Percentiles rank a stretch among this genome's conserved stretches.
phyloP scores from a whole-genome alignment of 305 asterid genomes.

The Plantago rigida region DNA sequence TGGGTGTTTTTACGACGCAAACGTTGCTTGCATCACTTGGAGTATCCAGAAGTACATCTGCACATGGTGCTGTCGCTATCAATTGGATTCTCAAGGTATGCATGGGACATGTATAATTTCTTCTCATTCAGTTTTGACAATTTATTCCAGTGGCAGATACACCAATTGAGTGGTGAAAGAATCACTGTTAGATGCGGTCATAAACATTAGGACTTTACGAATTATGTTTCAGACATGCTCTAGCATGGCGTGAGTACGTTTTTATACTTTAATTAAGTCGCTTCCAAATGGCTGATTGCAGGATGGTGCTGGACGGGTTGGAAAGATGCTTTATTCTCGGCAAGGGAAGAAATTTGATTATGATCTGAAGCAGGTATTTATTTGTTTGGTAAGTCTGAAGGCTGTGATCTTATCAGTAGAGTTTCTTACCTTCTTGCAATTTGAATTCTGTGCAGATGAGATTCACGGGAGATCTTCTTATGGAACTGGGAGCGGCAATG shows the following conservation, averaged over 20 bases:
- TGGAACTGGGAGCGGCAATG: conserved; percentile 95
- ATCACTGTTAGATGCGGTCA: conserved; percentile 10
- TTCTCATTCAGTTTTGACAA: neutral
- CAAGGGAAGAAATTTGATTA: conserved; percentile 85
- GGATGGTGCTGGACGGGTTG: conserved; percentile 98
- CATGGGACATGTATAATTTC: conserved; percentile 18
- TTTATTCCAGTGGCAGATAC: conserved; percentile 5
- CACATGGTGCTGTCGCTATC: conserved; percentile 77
- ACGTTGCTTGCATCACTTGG: conserved; percentile 75
- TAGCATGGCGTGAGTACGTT: neutral
- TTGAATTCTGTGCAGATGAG: conserved; percentile 52
- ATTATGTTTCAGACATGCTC: neutral
- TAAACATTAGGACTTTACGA: neutral
- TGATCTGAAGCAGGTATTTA: conserved; percentile 73
- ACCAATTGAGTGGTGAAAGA: conserved; percentile 10
- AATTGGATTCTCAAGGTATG: conserved; percentile 92
- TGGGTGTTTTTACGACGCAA: conserved; percentile 91
- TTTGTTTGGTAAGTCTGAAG: conserved; percentile 19
- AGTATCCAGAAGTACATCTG: conserved; percentile 46
- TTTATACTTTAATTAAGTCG: neutral
- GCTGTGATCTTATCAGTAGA: neutral
- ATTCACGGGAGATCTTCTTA: conserved; percentile 83
- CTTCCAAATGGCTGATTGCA: conserved; percentile 25
- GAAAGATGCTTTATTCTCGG: conserved; percentile 89
- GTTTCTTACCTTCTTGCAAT: conserved; percentile 17